Evolutionary conservation across 371 early-diverging fungal genomes (phyloP).

Genomic region (Syncephalastrum sp.): DNA sequence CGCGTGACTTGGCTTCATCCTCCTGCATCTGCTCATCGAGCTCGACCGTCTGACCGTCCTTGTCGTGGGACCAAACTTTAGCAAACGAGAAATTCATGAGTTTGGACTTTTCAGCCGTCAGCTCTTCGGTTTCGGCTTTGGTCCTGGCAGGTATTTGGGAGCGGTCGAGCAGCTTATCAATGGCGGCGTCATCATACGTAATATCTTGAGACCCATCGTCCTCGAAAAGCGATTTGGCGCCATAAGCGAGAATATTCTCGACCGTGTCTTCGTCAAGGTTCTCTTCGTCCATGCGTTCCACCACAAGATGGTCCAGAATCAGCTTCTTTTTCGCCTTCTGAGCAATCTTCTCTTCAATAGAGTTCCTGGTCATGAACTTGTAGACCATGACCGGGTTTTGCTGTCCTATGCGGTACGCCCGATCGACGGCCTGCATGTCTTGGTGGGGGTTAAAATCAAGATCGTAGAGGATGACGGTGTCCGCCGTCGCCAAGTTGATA

Average conservation of each 20-base stretch:
- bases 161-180: slow-evolving; percentile 70
- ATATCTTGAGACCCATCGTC: slow-evolving; percentile 57
- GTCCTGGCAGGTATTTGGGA: slow-evolving; percentile 24
- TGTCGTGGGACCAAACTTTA: slow-evolving; percentile 38
- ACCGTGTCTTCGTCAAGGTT: slow-evolving; percentile 62
- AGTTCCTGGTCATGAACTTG: slow-evolving; percentile 81
- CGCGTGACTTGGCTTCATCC: slow-evolving; percentile 21
- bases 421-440: slow-evolving; percentile 88
- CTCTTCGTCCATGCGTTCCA: slow-evolving; percentile 74
- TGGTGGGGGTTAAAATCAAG: slow-evolving; percentile 95
- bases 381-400: slow-evolving; percentile 82
- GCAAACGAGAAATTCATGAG: slow-evolving; percentile 43
- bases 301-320: slow-evolving; percentile 82
- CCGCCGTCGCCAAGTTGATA: slow-evolving; percentile 92
- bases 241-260: slow-evolving; percentile 75
- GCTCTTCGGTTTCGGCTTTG: slow-evolving; percentile 19
- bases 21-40: slow-evolving; percentile 8
- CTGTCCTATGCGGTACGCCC: slow-evolving; percentile 96
- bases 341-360: slow-evolving; percentile 74
- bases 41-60: slow-evolving; percentile 23
- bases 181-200: slow-evolving; percentile 54
- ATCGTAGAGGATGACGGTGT: slow-evolving; percentile 94
- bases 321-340: slow-evolving; percentile 84
- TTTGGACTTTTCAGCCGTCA: slow-evolving; percentile 15
- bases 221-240: slow-evolving; percentile 79